Evolutionary conservation across 2,329 filamentous ascomycete genomes (phyloP), one percentile per base, ranked within the genome.

Genomic region (Hypoxylon sp.): DNA sequence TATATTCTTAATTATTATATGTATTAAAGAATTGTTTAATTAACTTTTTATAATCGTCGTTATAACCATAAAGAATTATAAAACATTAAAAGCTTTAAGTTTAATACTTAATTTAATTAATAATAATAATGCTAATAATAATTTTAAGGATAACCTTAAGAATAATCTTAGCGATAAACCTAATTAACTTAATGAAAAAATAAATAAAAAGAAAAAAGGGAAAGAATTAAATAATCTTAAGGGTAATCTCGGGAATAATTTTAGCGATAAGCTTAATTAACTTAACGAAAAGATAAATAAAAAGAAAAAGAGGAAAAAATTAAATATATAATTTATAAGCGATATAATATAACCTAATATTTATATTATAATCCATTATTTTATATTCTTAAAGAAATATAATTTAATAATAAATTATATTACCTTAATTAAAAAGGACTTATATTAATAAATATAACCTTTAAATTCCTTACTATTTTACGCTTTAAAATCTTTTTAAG

Each of bases 351-450:
- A 7, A 7, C 21, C 30, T 28, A 49, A 49, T 49, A 49, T 49
- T 49, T 49, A 49, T 49, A 49, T 49, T 30, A 30, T 30, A 6
- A 30, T 49, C 17, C 30, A 30, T 49, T 49, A 49, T 49, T 17
- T 30, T 49, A 30, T 10, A 3, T 49, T 13, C 6, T 28, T 30
- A 17, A 30, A 49, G n/a, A 49, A 49, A 30, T 49, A 49, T 49
- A n/a, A 14, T 30, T 49, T 49, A 49, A 49, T n/a, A 28, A 49
- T 49, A 49, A 49, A 49, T 49, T 49, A 30, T 49, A 49, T 28
- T 30, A 49, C 4, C n/a, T n/a, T n/a, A n/a, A n/a, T n/a, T n/a
- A n/a, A n/a, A n/a, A n/a, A n/a, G n/a, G n/a, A n/a, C n/a, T n/a
- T n/a, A n/a, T n/a, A n/a, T n/a, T n/a, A n/a, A n/a, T n/a, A n/a